phyloP scores from a whole-genome alignment of 805 yeast genomes.

The Saccharomycopsis oosterbeekiorum region DNA sequence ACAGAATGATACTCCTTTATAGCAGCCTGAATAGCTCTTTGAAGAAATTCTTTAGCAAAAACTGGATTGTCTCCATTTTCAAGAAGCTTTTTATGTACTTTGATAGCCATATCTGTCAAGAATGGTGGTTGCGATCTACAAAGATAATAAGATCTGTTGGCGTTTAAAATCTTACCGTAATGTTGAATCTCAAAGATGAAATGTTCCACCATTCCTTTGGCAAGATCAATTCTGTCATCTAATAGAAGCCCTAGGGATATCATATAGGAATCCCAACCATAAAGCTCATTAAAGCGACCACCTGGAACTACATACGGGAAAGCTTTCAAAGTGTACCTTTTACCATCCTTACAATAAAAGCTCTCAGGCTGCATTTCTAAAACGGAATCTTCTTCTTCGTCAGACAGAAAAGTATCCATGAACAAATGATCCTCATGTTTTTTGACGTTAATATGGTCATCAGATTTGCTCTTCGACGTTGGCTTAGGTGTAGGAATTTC shows the following conservation, averaged over 20 bases:
- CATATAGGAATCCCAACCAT: conserved; percentile 98
- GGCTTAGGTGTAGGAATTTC: neutral
- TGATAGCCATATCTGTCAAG: conserved; percentile 81
- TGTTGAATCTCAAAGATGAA: conserved; percentile 82
- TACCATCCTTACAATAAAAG: neutral
- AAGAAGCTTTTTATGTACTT: conserved; percentile 48
- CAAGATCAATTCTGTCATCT: conserved; percentile 56
- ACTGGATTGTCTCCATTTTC: conserved; percentile 35
- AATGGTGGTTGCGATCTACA: conserved; percentile 96
- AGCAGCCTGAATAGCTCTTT: conserved; percentile 63
- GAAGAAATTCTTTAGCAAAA: conserved; percentile 50
- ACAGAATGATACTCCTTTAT: conserved; percentile 76
- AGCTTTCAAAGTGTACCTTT: conserved; percentile 36
- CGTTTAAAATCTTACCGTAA: conserved; percentile 89
- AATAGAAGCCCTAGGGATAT: conserved; percentile 72
- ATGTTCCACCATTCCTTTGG: conserved; percentile 86
- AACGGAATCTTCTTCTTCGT: neutral
- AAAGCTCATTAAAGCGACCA: conserved; percentile 90
- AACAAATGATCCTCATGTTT: neutral
- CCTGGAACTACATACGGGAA: conserved; percentile 94
- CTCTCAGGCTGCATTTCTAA: neutral
- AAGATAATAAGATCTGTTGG: conserved; percentile 84
- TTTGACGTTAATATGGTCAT: neutral
- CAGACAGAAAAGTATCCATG: neutral
- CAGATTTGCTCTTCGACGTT: neutral